Evolutionary conservation across 306 rosid species (phyloP), one percentile per base, ranked within the genome.

Genomic region (Inga laurina): DNA sequence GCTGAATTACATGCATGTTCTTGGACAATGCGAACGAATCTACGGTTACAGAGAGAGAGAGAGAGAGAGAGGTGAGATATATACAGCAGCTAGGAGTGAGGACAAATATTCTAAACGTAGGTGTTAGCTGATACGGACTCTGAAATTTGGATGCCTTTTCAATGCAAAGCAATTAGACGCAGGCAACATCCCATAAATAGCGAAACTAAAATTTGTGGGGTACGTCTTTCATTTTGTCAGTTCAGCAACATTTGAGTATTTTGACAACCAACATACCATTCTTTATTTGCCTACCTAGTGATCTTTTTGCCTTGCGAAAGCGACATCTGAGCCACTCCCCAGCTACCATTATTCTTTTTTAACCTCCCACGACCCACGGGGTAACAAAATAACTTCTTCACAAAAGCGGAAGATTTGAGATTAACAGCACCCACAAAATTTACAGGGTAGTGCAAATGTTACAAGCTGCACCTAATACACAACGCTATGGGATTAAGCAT

Each of bases 271-370:
- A 81, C 68, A 84, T 76, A 76, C 73, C n/a, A 46, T 64, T 44
- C 81, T 27, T 19, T n/a, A 34, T 59, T 57, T 22, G 71, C 80
- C 32, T 41, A 22, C 68, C 9, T 34, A 76, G 69, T 35, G 52
- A 35, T 56, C 51, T 34, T 35, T 10, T 16, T 54, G 66, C 24
- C 78, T 4, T 14, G 43, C 34, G 87, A 86, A 81, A 65, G 82
- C 72, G 85, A 86, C 81, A 81, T 57, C 57, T 71, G 77, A 83
- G 61, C 89, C 51, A 61, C 88, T 72, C 45, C 49, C 66, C 48
- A 11, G 30, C 54, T 61, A 75, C 43, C 75, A 48, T 56, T 56
- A 39, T 45, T 56, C 62, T 21, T 30, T 48, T 76, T 59, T 59
- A 0, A 39, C 43, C 43, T 39, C 43, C 1, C 2, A 22, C 70